These are phyloP conservation scores for Penicillium cinerascens DNA, from an alignment of 495 filamentous ascomycete genomes.

Conservation along the genomic window DNA sequence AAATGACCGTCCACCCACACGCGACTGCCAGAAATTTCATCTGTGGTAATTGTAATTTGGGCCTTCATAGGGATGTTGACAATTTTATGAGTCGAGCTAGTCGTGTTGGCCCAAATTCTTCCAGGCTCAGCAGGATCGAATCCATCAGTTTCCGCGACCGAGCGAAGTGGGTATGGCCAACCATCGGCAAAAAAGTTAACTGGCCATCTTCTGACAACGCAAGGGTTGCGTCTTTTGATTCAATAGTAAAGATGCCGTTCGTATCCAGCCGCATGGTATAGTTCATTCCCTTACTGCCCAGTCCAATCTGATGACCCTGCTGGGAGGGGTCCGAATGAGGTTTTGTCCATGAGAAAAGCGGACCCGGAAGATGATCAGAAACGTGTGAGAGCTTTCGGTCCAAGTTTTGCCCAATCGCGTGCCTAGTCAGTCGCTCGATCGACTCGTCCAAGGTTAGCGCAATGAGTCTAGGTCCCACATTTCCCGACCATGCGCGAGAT, in stretches of 20 bases:
- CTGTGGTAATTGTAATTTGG: constrained; percentile 34
- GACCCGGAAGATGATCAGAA: background rate
- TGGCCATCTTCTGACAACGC: constrained; percentile 24
- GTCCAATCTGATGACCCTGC: constrained; percentile 15
- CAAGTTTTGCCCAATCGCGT: constrained; percentile 48
- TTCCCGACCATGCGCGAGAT: constrained; percentile 44
- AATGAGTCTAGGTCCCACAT: constrained; percentile 31
- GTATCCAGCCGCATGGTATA: constrained; percentile 42
- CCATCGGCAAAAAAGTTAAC: constrained; percentile 45
- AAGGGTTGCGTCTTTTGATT: constrained; percentile 34
- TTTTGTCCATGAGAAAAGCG: constrained; percentile 9
- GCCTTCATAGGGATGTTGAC: constrained; percentile 12
- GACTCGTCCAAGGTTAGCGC: constrained; percentile 20
- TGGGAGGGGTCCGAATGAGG: background rate
- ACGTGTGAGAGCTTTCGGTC: constrained; percentile 29
- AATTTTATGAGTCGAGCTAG: constrained; percentile 27
- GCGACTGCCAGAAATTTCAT: constrained; percentile 39
- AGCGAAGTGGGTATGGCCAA: constrained; percentile 50
- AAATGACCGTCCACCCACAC: constrained; percentile 46
- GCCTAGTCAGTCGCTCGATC: constrained; percentile 34
- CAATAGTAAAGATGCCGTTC: constrained; percentile 41
- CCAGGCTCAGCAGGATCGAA: constrained; percentile 25
- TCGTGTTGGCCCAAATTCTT: constrained; percentile 32
- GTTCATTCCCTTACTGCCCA: constrained; percentile 52
- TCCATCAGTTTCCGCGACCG: constrained; percentile 25